These are phyloP conservation scores for Aspergillus sparsus DNA, from an alignment of 495 filamentous ascomycete genomes.

Conservation along the genomic window DNA sequence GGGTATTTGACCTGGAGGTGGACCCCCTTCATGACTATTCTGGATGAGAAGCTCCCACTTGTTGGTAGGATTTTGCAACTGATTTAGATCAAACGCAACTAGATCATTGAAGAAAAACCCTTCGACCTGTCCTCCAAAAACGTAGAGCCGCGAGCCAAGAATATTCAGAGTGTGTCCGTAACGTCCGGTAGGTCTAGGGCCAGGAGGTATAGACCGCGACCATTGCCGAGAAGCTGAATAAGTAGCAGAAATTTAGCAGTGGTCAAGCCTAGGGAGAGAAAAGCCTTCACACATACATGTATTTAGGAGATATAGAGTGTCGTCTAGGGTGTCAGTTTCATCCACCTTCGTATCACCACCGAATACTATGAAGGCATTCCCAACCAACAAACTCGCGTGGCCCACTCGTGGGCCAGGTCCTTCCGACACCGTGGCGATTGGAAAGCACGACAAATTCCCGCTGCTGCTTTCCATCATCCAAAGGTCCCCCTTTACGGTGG, in stretches of 20 bases:
- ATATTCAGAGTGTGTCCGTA: conserved; percentile 98
- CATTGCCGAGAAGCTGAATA: conserved; percentile 88
- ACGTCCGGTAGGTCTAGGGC: conserved; percentile 79
- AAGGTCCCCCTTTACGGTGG: conserved; percentile 92
- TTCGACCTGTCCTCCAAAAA: conserved; percentile 97
- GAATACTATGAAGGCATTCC: conserved; percentile 99
- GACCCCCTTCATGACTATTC: conserved; percentile 69
- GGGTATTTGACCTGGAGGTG: conserved; percentile 68
- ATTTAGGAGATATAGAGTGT: conserved; percentile 95
- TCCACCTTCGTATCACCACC: conserved; percentile 98
- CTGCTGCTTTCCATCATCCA: conserved; percentile 94
- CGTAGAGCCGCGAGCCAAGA: conserved; percentile 90
- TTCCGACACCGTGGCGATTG: conserved; percentile 86
- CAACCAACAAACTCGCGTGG: conserved; percentile 90
- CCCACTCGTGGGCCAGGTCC: conserved; percentile 95
- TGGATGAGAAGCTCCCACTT: conserved; percentile 89
- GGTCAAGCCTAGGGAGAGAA: conserved; percentile 6
- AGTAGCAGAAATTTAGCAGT: conserved; percentile 17
- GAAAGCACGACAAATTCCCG: conserved; percentile 85
- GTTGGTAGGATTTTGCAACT: conserved; percentile 81
- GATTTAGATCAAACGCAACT: conserved; percentile 94
- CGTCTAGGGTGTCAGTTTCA: conserved; percentile 85
- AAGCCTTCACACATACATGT: conserved; percentile 68
- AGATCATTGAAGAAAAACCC: conserved; percentile 97
- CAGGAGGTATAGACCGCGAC: conserved; percentile 86